These are phyloP conservation scores for Ceratobasidium sp. DNA, from an alignment of 1,284 basidiomycete species.

Conservation along the genomic window DNA sequence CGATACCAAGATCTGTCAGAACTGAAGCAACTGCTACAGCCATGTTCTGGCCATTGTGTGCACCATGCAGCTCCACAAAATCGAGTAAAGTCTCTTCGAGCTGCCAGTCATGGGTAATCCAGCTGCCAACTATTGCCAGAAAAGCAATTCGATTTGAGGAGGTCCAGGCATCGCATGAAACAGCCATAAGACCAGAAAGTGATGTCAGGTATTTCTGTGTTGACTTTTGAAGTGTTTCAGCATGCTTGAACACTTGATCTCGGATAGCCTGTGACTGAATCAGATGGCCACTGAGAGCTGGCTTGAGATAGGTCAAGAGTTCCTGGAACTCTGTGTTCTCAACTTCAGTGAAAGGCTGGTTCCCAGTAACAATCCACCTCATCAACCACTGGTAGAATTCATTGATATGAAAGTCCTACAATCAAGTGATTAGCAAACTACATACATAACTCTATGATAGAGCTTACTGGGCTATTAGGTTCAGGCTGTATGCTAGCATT, in stretches of 20 bases:
- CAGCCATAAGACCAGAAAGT: constrained; percentile 28
- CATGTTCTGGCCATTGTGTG: constrained; percentile 45
- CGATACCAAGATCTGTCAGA: constrained; percentile 1
- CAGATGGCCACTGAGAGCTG: neutral
- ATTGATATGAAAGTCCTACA: constrained; percentile 15
- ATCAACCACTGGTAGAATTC: constrained; percentile 14
- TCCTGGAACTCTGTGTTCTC: constrained; percentile 23
- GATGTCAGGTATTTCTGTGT: constrained; percentile 2
- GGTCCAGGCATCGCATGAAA: constrained; percentile 43
- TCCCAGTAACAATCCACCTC: constrained; percentile 27
- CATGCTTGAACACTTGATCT: constrained; percentile 8
- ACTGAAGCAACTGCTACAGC: constrained; percentile 2
- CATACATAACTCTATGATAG: too few species aligned
- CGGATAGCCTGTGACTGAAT: neutral
- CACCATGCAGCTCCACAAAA: constrained; percentile 40
- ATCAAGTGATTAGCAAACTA: too few species aligned
- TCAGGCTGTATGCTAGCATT: neutral
- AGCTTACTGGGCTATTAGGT: too few species aligned
- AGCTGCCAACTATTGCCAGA: constrained; percentile 37
- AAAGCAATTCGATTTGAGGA: constrained; percentile 41
- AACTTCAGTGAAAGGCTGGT: constrained; percentile 28
- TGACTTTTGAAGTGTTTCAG: neutral
- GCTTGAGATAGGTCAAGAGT: neutral
- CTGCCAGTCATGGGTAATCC: constrained; percentile 37
- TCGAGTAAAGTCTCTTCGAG: constrained; percentile 34